Evolutionary conservation across 768 basidiomycete genomes (phyloP).

Genomic region (Boletus edulis): DNA sequence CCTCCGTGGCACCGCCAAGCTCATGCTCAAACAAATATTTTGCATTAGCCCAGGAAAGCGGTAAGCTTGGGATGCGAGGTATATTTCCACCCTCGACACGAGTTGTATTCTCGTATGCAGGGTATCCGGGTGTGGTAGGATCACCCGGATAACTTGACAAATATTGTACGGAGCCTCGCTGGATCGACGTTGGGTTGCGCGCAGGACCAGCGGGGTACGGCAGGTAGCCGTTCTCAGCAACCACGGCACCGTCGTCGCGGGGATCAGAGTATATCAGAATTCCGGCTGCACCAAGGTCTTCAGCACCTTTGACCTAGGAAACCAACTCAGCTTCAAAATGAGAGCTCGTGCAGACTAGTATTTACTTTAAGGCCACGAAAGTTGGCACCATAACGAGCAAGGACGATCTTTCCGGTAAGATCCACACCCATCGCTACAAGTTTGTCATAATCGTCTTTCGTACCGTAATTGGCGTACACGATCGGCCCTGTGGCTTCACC

Average conservation of each 20-base stretch:
- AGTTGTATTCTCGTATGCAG: conserved; percentile 81
- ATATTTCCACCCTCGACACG: conserved; percentile 58
- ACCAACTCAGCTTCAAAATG: conserved; percentile 6
- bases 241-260: conserved; percentile 80
- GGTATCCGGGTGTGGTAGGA: conserved; percentile 84
- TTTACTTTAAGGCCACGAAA: conserved; percentile 85
- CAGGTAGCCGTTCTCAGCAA: conserved; percentile 69
- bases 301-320: conserved; percentile 70
- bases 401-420: conserved; percentile 73
- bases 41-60: conserved; percentile 86
- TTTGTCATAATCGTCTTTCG: conserved; percentile 64
- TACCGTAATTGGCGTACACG: conserved; percentile 81
- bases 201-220: conserved; percentile 81
- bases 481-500: conserved; percentile 71
- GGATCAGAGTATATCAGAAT: conserved; percentile 84
- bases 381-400: conserved; percentile 71
- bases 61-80: conserved; percentile 77
- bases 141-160: conserved; percentile 66
- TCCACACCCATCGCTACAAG: conserved; percentile 65
- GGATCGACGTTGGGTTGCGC: conserved; percentile 75
- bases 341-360: conserved; percentile 1
- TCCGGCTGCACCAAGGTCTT: conserved; percentile 78
- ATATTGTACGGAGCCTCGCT: conserved; percentile 82
- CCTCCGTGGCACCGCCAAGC: conserved; percentile 40
- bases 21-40: conserved; percentile 59